Base-by-base conservation (phyloP, 2,329 filamentous ascomycete genomes). In the Grosmannia penicillata region DNA sequence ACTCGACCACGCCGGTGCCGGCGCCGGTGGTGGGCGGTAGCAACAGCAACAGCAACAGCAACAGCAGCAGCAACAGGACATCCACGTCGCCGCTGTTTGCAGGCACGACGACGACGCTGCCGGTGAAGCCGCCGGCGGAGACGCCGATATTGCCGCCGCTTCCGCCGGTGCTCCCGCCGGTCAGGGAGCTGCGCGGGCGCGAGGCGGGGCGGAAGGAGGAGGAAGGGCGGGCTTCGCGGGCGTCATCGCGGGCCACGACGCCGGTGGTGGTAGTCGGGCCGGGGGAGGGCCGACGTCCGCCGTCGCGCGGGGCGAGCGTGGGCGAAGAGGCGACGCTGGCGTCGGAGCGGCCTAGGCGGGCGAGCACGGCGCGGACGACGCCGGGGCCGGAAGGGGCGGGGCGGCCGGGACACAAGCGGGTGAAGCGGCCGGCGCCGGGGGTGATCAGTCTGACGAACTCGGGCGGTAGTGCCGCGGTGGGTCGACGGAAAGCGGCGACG, bases 341-440 rank as follows among this genome's bases (percentile, higher is more conserved):
- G 17, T 56, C 59, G 34, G 71, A 75, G 41, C 61, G 71, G 33
- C 60, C 69, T 43, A 65, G 71, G 36, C 67, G 71, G 40, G 52
- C 70, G 40, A 75, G 70, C 49, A 72, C 70, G 19, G 66, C 69
- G 39, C 62, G 69, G 42, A 72, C 69, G 48, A 75, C 71, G 1
- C 71, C 71, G 10, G 69, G 60, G 41, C 48, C 7, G 21, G 27
- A 43, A 72, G 68, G 70, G 45, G 41, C 53, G 33, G 60, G 60
- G 39, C 60, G 58, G 38, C 52, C 58, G n/a, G n/a, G n/a, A n/a
- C 65, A 59, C 47, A 72, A 75, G 50, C 72, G 81, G 36, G 63
- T 69, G 38, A 84, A 79, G 59, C 65, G 76, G 41, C 81, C 81
- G 33, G 80, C 78, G 23, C 82, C 81, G 10, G 81, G 81, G 41